Conservation (phyloP, 257 asterid genomes). For the Jacaranda copaia region DNA sequence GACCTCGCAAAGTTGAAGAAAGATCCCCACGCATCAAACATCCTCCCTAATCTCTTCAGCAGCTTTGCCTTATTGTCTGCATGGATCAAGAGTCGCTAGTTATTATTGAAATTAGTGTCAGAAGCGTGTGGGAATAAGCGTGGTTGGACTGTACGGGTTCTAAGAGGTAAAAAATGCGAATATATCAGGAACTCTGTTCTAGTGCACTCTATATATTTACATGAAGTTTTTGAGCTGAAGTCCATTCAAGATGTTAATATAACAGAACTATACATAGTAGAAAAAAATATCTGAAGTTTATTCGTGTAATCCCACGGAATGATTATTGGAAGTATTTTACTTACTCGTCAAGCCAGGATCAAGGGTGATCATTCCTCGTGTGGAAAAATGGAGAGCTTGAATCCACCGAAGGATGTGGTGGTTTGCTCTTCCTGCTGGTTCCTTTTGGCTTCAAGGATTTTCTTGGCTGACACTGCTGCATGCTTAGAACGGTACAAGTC, state of each 20-base stretch:
- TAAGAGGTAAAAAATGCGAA: not conserved
- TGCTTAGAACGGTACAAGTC: constrained; percentile 32
- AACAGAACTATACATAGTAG: not conserved
- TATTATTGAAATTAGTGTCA: not conserved
- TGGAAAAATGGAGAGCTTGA: constrained; percentile 42
- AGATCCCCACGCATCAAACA: not conserved
- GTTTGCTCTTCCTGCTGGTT: constrained; percentile 4
- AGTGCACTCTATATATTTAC: too few species aligned
- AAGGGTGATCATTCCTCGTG: constrained; percentile 2
- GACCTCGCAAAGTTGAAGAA: not conserved
- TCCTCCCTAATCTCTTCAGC: not conserved
- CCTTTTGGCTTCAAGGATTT: not conserved
- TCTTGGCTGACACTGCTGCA: constrained; percentile 41
- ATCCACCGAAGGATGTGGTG: not conserved
- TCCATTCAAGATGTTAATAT: not conserved
- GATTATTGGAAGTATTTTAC: not conserved
- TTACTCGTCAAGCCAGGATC: constrained; percentile 5
- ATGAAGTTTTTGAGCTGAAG: too few species aligned
- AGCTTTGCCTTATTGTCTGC: not conserved
- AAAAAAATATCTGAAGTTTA: not conserved
- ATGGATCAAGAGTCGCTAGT: not conserved
- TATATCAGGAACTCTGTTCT: not conserved
- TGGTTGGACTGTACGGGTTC: not conserved
- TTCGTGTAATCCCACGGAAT: not conserved
- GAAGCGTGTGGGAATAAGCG: not conserved